Evolutionary conservation across 2,329 filamentous ascomycete species (phyloP).

Genomic region (Shiraia bambusicola): DNA sequence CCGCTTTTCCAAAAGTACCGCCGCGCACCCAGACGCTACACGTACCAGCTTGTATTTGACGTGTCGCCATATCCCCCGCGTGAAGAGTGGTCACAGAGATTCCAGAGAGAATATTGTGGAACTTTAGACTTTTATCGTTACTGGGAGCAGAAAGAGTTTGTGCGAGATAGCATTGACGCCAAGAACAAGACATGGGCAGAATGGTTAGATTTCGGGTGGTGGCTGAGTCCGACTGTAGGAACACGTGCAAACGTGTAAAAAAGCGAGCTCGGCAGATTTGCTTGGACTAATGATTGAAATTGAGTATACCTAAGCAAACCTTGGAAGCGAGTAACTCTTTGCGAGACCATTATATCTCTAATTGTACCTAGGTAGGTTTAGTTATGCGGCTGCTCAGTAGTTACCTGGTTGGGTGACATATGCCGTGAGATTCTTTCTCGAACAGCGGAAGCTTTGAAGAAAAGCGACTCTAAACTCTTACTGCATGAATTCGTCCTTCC

Average conservation of each 20-base stretch:
- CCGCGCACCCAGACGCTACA: slow-evolving; percentile 6
- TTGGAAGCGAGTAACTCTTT: too few relatives aligned
- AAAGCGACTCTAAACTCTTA: slow-evolving; percentile 4
- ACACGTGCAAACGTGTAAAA: too few relatives aligned
- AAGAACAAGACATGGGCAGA: slow-evolving; percentile 10
- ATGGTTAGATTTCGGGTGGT: slow-evolving; percentile 8
- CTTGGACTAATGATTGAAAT: too few relatives aligned
- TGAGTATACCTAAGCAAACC: too few relatives aligned
- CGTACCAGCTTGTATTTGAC: slow-evolving; percentile 6
- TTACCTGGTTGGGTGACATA: too few relatives aligned
- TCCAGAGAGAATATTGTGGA: neutral
- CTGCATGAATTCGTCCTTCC: slow-evolving; percentile 4
- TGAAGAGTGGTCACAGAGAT: slow-evolving; percentile 7
- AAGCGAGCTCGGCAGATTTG: too few relatives aligned
- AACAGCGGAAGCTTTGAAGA: slow-evolving; percentile 1
- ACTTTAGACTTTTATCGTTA: slow-evolving; percentile 2
- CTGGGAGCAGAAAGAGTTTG: slow-evolving; percentile 5
- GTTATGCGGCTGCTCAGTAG: too few relatives aligned
- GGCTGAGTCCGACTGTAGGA: slow-evolving; percentile 8
- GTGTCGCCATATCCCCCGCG: slow-evolving; percentile 8
- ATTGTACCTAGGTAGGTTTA: too few relatives aligned
- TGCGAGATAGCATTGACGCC: neutral
- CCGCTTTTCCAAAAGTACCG: slow-evolving; percentile 3
- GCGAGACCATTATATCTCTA: too few relatives aligned
- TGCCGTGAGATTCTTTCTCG: too few relatives aligned